These are phyloP conservation scores for Thermomyces lanuginosus DNA, from an alignment of 2,329 filamentous ascomycete genomes.

Conservation along the genomic window DNA sequence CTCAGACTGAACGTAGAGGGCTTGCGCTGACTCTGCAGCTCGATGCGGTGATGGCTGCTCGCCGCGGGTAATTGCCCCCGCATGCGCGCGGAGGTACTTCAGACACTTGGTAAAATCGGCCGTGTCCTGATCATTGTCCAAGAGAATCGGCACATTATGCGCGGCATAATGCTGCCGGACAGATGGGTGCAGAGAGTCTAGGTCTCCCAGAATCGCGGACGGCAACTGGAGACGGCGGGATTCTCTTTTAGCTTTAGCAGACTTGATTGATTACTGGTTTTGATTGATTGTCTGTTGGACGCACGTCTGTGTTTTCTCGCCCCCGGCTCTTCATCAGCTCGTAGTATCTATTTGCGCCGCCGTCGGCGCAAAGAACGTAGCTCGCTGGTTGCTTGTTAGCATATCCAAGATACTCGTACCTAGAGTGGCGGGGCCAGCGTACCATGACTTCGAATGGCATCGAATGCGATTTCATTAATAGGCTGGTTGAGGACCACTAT, in stretches of 20 bases:
- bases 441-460: slow-evolving; percentile 23
- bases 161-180: slow-evolving; percentile 51
- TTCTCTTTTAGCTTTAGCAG: too few species aligned
- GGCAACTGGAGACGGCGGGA: slow-evolving; percentile 35
- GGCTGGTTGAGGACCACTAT: slow-evolving; percentile 48
- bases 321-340: slow-evolving; percentile 28
- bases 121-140: slow-evolving; percentile 64
- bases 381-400: slow-evolving; percentile 32
- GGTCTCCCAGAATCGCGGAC: slow-evolving; percentile 67
- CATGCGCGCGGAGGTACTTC: slow-evolving; percentile 36
- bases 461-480: slow-evolving; percentile 31
- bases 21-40: too few species aligned
- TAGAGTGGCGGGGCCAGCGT: slow-evolving; percentile 4
- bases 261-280: too few species aligned
- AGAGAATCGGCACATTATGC: slow-evolving; percentile 45
- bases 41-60: too few species aligned
- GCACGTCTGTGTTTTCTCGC: slow-evolving; percentile 18
- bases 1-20: slow-evolving; percentile 4
- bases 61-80: slow-evolving; percentile 11
- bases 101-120: slow-evolving; percentile 85
- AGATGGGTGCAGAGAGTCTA: slow-evolving; percentile 60
- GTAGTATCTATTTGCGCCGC: slow-evolving; percentile 66
- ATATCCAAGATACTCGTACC: slow-evolving; percentile 1
- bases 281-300: too few species aligned
- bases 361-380: slow-evolving; percentile 69